Evolutionary conservation across 2,329 filamentous ascomycete genomes (phyloP).

Genomic region (Fusarium multiceps): DNA sequence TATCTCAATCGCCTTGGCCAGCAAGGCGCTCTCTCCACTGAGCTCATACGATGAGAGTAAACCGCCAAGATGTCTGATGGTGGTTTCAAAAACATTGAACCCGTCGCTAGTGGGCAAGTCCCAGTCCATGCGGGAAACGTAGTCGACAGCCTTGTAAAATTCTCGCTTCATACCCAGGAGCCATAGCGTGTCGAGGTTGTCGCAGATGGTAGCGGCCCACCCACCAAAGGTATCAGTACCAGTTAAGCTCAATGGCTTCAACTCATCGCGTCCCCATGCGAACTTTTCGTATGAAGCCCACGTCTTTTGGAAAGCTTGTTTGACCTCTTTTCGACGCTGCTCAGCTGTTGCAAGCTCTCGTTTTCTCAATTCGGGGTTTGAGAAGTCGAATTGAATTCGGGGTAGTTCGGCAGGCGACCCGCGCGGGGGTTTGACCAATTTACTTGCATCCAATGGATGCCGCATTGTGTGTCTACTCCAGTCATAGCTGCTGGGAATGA

Average conservation of each 20-base stretch:
- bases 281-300: constrained; percentile 69
- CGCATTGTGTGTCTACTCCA: constrained; percentile 34
- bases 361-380: constrained; percentile 23
- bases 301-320: constrained; percentile 61
- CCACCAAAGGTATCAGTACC: constrained; percentile 67
- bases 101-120: constrained; percentile 55
- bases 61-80: constrained; percentile 74
- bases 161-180: constrained; percentile 73
- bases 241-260: constrained; percentile 63
- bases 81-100: constrained; percentile 75
- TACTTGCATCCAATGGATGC: constrained; percentile 19
- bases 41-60: constrained; percentile 74
- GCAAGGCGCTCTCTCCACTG: constrained; percentile 64
- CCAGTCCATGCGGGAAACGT: constrained; percentile 60
- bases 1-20: constrained; percentile 70
- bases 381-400: constrained; percentile 40
- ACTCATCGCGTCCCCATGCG: constrained; percentile 71
- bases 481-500: constrained; percentile 40
- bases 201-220: constrained; percentile 72
- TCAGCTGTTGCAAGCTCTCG: constrained; percentile 13
- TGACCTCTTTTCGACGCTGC: constrained; percentile 53
- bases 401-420: constrained; percentile 31
- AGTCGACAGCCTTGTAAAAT: constrained; percentile 69
- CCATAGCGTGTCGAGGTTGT: constrained; percentile 73
- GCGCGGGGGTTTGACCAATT: constrained; percentile 22